phyloP scores from a whole-genome alignment of 169 alveolate genomes.

The Pseudocohnilembus persalinus region DNA sequence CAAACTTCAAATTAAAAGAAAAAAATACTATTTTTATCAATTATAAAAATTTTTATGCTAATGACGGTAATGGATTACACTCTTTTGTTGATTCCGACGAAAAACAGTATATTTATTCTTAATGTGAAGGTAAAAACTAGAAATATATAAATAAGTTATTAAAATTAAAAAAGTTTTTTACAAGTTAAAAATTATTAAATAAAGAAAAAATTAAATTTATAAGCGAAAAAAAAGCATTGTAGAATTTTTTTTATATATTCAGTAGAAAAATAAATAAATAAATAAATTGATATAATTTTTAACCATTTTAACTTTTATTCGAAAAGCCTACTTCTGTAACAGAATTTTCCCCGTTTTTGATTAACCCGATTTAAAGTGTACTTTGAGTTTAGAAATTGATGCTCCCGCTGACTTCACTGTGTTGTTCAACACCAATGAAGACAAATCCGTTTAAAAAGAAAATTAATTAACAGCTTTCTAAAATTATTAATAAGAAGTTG shows the following conservation, averaged over 20 bases:
- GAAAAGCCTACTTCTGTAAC: constrained; percentile 50
- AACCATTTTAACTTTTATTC: too few relatives aligned
- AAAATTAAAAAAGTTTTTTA: too few relatives aligned
- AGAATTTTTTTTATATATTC: too few relatives aligned
- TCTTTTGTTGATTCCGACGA: constrained; percentile 62
- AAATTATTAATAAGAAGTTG: background rate
- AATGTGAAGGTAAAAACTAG: too few relatives aligned
- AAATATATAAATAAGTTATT: too few relatives aligned
- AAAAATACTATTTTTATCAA: constrained; percentile 30
- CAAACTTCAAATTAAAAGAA: background rate
- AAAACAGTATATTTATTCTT: constrained; percentile 59
- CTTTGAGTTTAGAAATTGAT: constrained; percentile 29
- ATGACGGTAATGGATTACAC: constrained; percentile 66
- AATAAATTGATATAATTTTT: too few relatives aligned
- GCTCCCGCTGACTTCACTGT: constrained; percentile 59
- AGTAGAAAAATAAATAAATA: too few relatives aligned
- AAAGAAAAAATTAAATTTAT: too few relatives aligned
- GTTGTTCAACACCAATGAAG: constrained; percentile 48
- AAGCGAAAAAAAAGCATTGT: too few relatives aligned
- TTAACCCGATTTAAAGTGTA: constrained; percentile 69
- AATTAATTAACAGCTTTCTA: background rate
- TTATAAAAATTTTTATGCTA: constrained; percentile 44
- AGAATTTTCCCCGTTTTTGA: constrained; percentile 73
- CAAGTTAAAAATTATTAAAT: too few relatives aligned
- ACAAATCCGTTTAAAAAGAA: background rate